Evolutionary conservation across 345 rosid genomes (phyloP).

Genomic region (Psidium friedrichsthalianum): DNA sequence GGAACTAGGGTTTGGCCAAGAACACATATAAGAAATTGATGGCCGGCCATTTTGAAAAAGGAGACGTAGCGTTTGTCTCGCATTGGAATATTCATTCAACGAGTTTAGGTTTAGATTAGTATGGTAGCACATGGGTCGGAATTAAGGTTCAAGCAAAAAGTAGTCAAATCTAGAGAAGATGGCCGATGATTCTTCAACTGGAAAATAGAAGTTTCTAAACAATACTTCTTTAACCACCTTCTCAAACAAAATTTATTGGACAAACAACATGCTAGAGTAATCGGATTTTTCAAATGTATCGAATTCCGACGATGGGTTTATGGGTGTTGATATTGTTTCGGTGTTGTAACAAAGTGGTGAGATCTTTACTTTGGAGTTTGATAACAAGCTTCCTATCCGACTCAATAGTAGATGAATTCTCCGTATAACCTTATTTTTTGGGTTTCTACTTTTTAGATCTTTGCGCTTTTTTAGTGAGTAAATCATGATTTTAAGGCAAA

Average conservation of each 20-base stretch:
- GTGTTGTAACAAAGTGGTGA: accelerated
- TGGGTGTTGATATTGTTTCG: accelerated
- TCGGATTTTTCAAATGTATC: not conserved
- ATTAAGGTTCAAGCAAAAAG: not conserved
- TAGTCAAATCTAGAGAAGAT: not conserved
- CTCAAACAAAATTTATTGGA: not conserved
- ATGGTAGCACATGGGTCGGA: not conserved
- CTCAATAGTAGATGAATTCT: not conserved
- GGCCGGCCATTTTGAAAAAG: not conserved
- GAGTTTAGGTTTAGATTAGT: not conserved
- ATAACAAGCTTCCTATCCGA: not conserved
- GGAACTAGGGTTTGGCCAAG: not conserved
- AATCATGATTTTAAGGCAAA: not conserved
- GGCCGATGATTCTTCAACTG: not conserved
- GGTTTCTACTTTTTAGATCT: not conserved
- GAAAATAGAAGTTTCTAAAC: not conserved
- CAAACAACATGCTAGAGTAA: not conserved
- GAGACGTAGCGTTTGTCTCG: not conserved
- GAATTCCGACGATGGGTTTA: not conserved
- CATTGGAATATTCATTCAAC: not conserved
- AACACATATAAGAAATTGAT: not conserved
- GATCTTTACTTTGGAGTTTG: not conserved
- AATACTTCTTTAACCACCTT: not conserved
- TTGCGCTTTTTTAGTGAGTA: not conserved
- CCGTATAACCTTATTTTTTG: not conserved